phyloP scores from a whole-genome alignment of 75 land plant species.

The Cunninghamia lanceolata region DNA sequence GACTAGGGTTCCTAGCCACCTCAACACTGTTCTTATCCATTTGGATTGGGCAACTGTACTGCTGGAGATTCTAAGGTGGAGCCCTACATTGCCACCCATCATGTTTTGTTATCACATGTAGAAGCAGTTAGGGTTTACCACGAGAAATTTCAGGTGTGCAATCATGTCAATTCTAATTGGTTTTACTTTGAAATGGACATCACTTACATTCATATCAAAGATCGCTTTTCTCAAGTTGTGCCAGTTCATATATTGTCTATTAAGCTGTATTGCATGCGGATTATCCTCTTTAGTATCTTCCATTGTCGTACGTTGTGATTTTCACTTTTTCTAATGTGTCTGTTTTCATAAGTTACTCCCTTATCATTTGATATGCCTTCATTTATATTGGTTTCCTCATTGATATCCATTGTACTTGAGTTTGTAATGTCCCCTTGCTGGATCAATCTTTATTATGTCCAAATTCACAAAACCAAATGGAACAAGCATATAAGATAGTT shows the following conservation, averaged over 20 bases:
- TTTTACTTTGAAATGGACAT: not conserved
- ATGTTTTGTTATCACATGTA: constrained; percentile 39
- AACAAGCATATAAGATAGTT: too few relatives aligned
- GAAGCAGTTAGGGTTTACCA: constrained; percentile 19
- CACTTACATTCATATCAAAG: not conserved
- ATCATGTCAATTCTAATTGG: not conserved
- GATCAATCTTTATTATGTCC: too few relatives aligned
- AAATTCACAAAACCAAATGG: too few relatives aligned
- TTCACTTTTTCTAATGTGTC: too few relatives aligned
- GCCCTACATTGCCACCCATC: constrained; percentile 38
- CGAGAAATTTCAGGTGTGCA: constrained; percentile 21
- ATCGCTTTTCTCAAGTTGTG: not conserved
- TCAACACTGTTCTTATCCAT: constrained; percentile 18
- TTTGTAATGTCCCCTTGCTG: too few relatives aligned
- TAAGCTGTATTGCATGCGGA: not conserved
- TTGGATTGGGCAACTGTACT: constrained; percentile 19
- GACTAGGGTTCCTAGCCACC: constrained; percentile 16
- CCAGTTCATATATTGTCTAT: too few relatives aligned
- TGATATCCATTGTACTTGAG: too few relatives aligned
- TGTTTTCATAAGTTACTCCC: too few relatives aligned
- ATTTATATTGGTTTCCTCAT: too few relatives aligned
- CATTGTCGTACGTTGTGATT: not conserved
- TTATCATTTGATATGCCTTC: too few relatives aligned
- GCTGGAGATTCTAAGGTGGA: constrained; percentile 43
- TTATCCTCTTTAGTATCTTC: not conserved